phyloP scores from a whole-genome alignment of 441 rosid species.

The Mallotus repandus region DNA sequence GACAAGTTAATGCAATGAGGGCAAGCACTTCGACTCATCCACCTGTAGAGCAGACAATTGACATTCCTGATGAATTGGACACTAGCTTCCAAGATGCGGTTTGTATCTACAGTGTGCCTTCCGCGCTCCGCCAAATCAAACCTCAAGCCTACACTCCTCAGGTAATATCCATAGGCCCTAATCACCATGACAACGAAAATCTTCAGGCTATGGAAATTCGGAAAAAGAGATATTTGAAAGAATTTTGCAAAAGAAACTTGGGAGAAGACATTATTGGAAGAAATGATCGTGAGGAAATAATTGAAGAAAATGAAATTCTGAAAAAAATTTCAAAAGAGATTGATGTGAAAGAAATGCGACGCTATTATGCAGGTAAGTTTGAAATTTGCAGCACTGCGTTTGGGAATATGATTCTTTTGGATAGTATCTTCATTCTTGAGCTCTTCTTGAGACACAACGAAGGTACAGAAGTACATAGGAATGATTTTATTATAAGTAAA shows the following conservation, averaged over 20 bases:
- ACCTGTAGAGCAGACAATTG: background rate
- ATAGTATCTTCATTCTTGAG: slow-evolving; percentile 33
- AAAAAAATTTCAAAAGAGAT: background rate
- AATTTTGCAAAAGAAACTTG: slow-evolving; percentile 13
- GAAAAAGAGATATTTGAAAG: slow-evolving; percentile 16
- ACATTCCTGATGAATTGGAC: slow-evolving; percentile 3
- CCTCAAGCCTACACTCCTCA: slow-evolving; percentile 9
- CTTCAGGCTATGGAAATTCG: slow-evolving; percentile 11
- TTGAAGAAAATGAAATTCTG: background rate
- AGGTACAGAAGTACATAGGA: background rate
- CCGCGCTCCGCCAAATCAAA: slow-evolving; percentile 4
- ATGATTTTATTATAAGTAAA: slow-evolving; percentile 19
- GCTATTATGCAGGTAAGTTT: slow-evolving; percentile 18
- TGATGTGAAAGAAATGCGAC: slow-evolving; percentile 7
- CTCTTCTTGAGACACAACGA: slow-evolving; percentile 17
- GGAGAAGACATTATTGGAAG: too few species aligned
- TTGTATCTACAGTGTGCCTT: slow-evolving; percentile 10
- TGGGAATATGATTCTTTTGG: slow-evolving; percentile 21
- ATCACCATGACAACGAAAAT: background rate
- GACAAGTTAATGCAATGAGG: background rate
- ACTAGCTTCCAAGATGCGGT: background rate
- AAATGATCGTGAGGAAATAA: too few species aligned
- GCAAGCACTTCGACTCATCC: background rate
- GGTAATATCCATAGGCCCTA: slow-evolving; percentile 18
- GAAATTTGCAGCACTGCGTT: background rate